Conservation (phyloP, 345 rosid species). For the Salix brachista region DNA sequence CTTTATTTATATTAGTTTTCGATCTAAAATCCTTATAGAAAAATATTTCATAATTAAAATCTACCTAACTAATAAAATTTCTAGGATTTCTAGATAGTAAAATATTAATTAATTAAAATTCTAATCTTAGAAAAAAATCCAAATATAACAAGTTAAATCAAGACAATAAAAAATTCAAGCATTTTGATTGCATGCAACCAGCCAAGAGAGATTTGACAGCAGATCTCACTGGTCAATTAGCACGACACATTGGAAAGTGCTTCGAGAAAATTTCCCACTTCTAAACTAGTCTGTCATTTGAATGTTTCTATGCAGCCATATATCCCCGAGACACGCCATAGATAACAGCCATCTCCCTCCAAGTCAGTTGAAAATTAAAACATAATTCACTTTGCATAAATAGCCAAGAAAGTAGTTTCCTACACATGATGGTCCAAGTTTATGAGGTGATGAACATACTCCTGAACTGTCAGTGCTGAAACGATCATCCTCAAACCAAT, state of each 20-base stretch:
- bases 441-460: neutral
- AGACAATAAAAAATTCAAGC: too few species aligned
- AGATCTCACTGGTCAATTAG: neutral
- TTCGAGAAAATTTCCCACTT: neutral
- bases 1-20: too few species aligned
- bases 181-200: too few species aligned
- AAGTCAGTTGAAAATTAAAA: neutral
- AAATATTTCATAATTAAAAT: too few species aligned
- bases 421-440: neutral
- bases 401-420: neutral
- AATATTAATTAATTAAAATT: too few species aligned
- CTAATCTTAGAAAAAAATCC: too few species aligned
- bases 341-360: neutral
- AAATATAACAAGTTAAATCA: too few species aligned
- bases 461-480: neutral
- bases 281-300: neutral
- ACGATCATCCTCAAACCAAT: neutral
- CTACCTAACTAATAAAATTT: too few species aligned
- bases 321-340: neutral
- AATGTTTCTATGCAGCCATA: neutral
- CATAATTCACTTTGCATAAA: neutral
- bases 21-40: too few species aligned
- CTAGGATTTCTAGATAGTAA: too few species aligned
- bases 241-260: neutral
- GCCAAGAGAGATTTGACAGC: too few species aligned